These are phyloP conservation scores for Blastocystis sp. DNA, from an alignment of 352 stramenopile genomes.

Conservation along the genomic window DNA sequence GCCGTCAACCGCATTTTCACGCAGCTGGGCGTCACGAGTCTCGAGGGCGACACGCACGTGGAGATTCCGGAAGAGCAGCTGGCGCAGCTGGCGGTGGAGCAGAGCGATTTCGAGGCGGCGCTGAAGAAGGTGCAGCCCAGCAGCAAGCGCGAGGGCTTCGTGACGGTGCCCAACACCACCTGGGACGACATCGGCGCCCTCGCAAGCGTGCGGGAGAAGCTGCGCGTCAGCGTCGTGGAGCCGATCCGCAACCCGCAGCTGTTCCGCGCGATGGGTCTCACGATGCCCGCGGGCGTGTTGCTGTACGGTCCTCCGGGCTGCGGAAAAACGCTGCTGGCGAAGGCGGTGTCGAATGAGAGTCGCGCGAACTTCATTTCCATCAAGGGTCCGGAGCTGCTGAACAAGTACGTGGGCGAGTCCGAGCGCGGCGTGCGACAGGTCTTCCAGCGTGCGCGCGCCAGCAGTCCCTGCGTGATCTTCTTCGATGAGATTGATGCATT, in stretches of 20 bases:
- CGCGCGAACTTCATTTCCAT: conserved; percentile 96
- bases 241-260: conserved; percentile 86
- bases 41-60: too few species aligned
- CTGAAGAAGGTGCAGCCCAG: conserved; percentile 91
- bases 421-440: conserved; percentile 83
- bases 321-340: conserved; percentile 94
- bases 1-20: conserved; percentile 93
- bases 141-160: conserved; percentile 93
- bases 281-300: conserved; percentile 86
- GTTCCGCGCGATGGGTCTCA: conserved; percentile 85
- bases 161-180: conserved; percentile 88
- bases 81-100: conserved; percentile 80
- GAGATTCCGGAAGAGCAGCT: conserved; percentile 80
- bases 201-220: conserved; percentile 78
- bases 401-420: conserved; percentile 97
- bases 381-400: conserved; percentile 92
- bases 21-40: conserved; percentile 66
- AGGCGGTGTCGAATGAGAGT: conserved; percentile 92
- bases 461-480: conserved; percentile 96
- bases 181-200: conserved; percentile 93
- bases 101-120: conserved; percentile 86
- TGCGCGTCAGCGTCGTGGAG: conserved; percentile 87
- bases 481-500: conserved; percentile 97
- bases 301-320: conserved; percentile 92
- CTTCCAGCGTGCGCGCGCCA: conserved; percentile 89